A percentile compares a stretch with the other conserved stretches of the same genome.
Evolutionary conservation across 352 stramenopile genomes (phyloP).

Genomic region (Pythium aristosporum): DNA sequence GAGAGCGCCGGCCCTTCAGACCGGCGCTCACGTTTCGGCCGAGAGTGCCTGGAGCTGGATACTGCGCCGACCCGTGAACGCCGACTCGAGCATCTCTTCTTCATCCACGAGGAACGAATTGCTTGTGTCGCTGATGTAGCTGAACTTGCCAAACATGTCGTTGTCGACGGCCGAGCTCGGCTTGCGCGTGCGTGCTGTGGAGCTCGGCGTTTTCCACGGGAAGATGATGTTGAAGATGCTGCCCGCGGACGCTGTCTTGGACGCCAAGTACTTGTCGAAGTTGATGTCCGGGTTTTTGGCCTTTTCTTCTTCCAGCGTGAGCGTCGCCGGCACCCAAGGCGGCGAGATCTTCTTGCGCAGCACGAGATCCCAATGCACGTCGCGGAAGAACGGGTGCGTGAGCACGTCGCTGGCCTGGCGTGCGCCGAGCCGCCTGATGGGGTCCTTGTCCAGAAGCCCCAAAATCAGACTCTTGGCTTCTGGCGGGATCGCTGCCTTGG

Average conservation of each 20-base stretch:
- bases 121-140: slow-evolving; percentile 86
- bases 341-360: slow-evolving; percentile 78
- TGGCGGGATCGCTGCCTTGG: slow-evolving; percentile 60
- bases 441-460: slow-evolving; percentile 81
- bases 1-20: background rate
- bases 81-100: slow-evolving; percentile 86
- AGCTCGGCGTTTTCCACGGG: slow-evolving; percentile 64
- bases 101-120: slow-evolving; percentile 89
- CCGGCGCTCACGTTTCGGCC: slow-evolving; percentile 46
- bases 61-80: slow-evolving; percentile 78
- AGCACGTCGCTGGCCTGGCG: slow-evolving; percentile 81
- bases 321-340: slow-evolving; percentile 65
- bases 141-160: slow-evolving; percentile 86
- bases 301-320: slow-evolving; percentile 73
- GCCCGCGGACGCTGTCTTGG: slow-evolving; percentile 72
- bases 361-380: slow-evolving; percentile 78
- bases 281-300: slow-evolving; percentile 82
- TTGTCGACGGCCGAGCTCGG: slow-evolving; percentile 47
- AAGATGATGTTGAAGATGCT: slow-evolving; percentile 87
- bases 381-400: slow-evolving; percentile 82
- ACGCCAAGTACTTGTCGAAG: slow-evolving; percentile 83
- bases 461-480: slow-evolving; percentile 77
- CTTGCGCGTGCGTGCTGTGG: slow-evolving; percentile 44
- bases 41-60: slow-evolving; percentile 82
- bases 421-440: slow-evolving; percentile 78